Evolutionary conservation across 2,329 filamentous ascomycete genomes (phyloP).

Genomic region (Fusarium sp.): DNA sequence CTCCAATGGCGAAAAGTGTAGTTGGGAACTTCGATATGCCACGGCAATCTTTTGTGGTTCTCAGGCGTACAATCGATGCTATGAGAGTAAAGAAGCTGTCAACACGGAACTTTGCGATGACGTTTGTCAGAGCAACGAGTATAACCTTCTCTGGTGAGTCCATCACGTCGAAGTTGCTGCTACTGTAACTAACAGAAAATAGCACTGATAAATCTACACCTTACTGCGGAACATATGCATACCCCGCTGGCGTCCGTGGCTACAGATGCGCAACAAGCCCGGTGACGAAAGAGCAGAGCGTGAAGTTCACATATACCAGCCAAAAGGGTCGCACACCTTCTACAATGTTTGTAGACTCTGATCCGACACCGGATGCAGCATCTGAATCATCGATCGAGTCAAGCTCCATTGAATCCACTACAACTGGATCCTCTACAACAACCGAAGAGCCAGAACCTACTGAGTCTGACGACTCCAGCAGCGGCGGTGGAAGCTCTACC

Average conservation of each 20-base stretch:
- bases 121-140: constrained; percentile 29
- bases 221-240: constrained; percentile 28
- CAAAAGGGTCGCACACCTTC: neutral
- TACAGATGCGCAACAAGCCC: constrained; percentile 17
- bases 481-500: neutral
- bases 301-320: constrained; percentile 11
- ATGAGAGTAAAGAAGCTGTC: neutral
- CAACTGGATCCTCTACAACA: neutral
- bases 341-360: neutral
- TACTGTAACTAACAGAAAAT: accelerated
- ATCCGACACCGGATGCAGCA: neutral
- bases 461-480: neutral
- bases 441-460: neutral
- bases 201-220: constrained; percentile 21
- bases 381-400: neutral
- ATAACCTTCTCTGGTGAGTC: constrained; percentile 29
- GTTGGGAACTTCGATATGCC: constrained; percentile 10
- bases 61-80: neutral
- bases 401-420: no score
- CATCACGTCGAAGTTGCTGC: accelerated
- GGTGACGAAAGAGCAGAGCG: constrained; percentile 7
- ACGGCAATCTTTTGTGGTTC: constrained; percentile 14
- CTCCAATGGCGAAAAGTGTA: constrained; percentile 1
- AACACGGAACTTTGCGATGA: constrained; percentile 20
- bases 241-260: constrained; percentile 6